These are phyloP conservation scores for Chlorella ohadii DNA, from an alignment of 139 green algal genomes.

Conservation along the genomic window DNA sequence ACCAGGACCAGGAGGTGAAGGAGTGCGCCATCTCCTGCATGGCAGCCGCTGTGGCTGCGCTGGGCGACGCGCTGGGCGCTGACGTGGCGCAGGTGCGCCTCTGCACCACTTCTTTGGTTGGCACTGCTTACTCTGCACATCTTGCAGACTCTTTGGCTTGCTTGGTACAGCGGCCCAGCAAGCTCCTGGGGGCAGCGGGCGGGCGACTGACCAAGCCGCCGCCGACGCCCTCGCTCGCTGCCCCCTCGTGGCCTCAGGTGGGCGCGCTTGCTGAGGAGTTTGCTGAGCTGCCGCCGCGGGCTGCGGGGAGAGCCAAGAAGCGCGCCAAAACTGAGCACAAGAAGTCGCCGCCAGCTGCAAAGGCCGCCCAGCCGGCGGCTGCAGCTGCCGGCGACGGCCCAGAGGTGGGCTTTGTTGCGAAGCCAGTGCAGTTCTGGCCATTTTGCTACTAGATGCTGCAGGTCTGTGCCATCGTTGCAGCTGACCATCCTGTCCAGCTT, in stretches of 20 bases:
- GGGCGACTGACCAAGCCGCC: background rate
- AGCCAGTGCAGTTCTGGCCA: too few relatives aligned
- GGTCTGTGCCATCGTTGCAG: too few relatives aligned
- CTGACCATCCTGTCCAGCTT: too few relatives aligned
- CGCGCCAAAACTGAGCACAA: conserved; percentile 6
- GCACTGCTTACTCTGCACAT: too few relatives aligned
- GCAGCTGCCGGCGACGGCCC: background rate
- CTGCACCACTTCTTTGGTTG: background rate
- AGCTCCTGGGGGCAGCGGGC: background rate
- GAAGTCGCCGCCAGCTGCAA: background rate
- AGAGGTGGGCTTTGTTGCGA: background rate
- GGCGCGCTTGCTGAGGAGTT: conserved; percentile 43
- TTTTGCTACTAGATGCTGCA: too few relatives aligned
- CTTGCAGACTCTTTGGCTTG: background rate
- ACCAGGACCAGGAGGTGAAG: conserved; percentile 95
- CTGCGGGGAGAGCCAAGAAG: conserved; percentile 13
- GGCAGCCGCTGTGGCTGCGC: conserved; percentile 62
- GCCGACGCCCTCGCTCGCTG: background rate
- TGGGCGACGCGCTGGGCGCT: conserved; percentile 72
- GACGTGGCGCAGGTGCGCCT: conserved; percentile 57
- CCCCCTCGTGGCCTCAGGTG: conserved; percentile 20
- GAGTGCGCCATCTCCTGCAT: conserved; percentile 85
- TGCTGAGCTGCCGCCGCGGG: conserved; percentile 43
- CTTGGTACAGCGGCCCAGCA: background rate
- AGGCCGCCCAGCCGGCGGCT: background rate